Conservation (phyloP, 768 basidiomycete genomes). For the Pholiota microspora region DNA sequence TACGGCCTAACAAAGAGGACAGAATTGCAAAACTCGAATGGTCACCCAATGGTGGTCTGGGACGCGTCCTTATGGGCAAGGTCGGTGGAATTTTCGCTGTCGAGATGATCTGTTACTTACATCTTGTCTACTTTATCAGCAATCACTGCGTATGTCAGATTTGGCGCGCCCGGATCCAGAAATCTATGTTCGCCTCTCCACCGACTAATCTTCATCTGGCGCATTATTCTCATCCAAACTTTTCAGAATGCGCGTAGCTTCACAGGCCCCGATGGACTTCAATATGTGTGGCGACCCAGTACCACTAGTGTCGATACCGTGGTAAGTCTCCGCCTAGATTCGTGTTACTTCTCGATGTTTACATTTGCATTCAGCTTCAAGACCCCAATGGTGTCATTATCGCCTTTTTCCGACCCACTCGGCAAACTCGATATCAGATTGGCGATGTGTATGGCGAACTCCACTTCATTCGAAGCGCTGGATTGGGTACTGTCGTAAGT, state of each 20-base stretch:
- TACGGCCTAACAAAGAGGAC: slow-evolving; percentile 83
- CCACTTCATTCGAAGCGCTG: slow-evolving; percentile 77
- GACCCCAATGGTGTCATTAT: slow-evolving; percentile 68
- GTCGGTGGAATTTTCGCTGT: slow-evolving; percentile 32
- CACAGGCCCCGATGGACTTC: slow-evolving; percentile 79
- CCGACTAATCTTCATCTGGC: slow-evolving; percentile 7
- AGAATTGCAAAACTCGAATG: slow-evolving; percentile 87
- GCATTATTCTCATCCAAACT: slow-evolving; percentile 11
- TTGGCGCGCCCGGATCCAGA: slow-evolving; percentile 69
- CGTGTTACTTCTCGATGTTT: slow-evolving; percentile 14
- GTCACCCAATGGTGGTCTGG: slow-evolving; percentile 79
- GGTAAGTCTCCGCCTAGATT: slow-evolving; percentile 37
- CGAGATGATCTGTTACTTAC: slow-evolving; percentile 11
- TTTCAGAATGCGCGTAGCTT: slow-evolving; percentile 64
- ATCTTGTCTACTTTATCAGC: slow-evolving; percentile 21
- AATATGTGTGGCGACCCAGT: slow-evolving; percentile 80
- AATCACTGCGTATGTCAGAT: slow-evolving; percentile 72
- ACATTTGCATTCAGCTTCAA: slow-evolving; percentile 51
- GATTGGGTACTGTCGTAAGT: slow-evolving; percentile 78
- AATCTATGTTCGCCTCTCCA: slow-evolving; percentile 42
- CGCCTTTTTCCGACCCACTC: slow-evolving; percentile 78
- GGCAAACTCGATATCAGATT: slow-evolving; percentile 77
- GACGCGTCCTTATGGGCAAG: slow-evolving; percentile 85
- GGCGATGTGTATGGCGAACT: slow-evolving; percentile 87
- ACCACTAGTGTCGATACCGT: slow-evolving; percentile 54